Percentiles rank a stretch among this genome's conserved stretches.
These are phyloP conservation scores for Boletellus sp. DNA, from an alignment of 768 basidiomycete species.

Conservation along the genomic window DNA sequence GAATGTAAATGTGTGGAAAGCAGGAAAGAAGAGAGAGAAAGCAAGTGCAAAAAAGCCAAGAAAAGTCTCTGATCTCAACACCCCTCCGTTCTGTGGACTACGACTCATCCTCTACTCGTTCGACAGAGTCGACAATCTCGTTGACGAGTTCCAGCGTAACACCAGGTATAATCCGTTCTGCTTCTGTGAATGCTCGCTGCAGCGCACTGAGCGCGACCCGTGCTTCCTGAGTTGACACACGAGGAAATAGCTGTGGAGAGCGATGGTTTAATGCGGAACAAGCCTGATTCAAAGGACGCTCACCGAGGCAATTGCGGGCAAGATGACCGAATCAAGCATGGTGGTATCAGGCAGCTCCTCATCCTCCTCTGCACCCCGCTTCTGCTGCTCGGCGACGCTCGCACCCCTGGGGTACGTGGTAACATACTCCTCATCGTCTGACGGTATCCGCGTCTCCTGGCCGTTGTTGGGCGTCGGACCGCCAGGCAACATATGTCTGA, in stretches of 20 bases:
- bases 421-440: conserved; percentile 60
- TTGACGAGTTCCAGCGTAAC: conserved; percentile 90
- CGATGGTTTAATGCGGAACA: conserved; percentile 6
- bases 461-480: conserved; percentile 18
- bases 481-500: conserved; percentile 51
- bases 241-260: conserved; percentile 70
- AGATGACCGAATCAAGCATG: conserved; percentile 94
- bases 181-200: conserved; percentile 90
- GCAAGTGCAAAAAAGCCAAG: conserved; percentile 15
- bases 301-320: conserved; percentile 96
- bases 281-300: conserved; percentile 26
- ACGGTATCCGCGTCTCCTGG: conserved; percentile 42
- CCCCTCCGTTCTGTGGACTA: conserved; percentile 9
- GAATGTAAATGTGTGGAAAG: conserved; percentile 15
- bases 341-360: conserved; percentile 67
- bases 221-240: conserved; percentile 91
- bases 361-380: conserved; percentile 49
- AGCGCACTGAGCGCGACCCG: conserved; percentile 80
- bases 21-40: not conserved
- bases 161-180: conserved; percentile 93
- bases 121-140: conserved; percentile 91
- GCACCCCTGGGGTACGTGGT: conserved; percentile 45
- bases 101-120: conserved; percentile 77
- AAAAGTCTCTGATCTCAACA: conserved; percentile 11
- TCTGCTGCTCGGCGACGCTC: conserved; percentile 34